Percentiles rank a stretch among this genome's conserved stretches.
Evolutionary conservation across 2,329 filamentous ascomycete genomes (phyloP).

Genomic region (Talaromyces sp.): DNA sequence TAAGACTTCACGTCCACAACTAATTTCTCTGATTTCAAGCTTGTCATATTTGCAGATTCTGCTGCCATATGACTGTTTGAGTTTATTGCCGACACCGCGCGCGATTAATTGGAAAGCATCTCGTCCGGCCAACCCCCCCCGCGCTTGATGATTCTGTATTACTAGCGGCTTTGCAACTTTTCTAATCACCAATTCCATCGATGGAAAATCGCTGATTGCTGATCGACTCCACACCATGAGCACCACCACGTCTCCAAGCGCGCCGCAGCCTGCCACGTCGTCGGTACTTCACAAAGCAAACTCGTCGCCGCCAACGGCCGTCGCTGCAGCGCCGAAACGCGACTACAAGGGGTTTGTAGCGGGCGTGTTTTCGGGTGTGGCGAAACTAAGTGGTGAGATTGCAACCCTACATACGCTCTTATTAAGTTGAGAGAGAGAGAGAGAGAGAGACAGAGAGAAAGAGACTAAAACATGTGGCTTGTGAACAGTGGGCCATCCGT

Average conservation of each 20-base stretch:
- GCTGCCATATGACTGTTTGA: not conserved
- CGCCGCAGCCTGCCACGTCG: slow-evolving; percentile 2
- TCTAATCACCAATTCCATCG: not conserved
- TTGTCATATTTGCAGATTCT: not conserved
- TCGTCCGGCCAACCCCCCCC: not conserved
- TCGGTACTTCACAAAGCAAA: slow-evolving; percentile 1
- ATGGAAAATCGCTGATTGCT: not conserved
- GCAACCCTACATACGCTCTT: not conserved
- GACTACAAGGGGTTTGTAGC: slow-evolving; percentile 96
- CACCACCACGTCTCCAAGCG: slow-evolving; percentile 3
- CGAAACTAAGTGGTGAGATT: slow-evolving; percentile 72
- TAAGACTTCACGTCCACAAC: not conserved
- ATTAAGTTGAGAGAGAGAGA: too few relatives aligned
- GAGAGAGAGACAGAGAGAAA: too few relatives aligned
- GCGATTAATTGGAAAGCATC: not conserved
- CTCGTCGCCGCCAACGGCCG: not conserved
- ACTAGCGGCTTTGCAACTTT: not conserved
- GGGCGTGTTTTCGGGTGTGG: slow-evolving; percentile 90
- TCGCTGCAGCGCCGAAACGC: slow-evolving; percentile 19
- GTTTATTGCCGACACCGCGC: not conserved
- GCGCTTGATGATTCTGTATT: not conserved
- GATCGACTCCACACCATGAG: slow-evolving; percentile 1
- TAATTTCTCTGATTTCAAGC: not conserved
- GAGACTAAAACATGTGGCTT: not conserved
- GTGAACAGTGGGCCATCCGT: slow-evolving; percentile 54